Evolutionary conservation across 2,329 filamentous ascomycete genomes (phyloP).

Genomic region (Nothophaeocryptopus gaeumannii): DNA sequence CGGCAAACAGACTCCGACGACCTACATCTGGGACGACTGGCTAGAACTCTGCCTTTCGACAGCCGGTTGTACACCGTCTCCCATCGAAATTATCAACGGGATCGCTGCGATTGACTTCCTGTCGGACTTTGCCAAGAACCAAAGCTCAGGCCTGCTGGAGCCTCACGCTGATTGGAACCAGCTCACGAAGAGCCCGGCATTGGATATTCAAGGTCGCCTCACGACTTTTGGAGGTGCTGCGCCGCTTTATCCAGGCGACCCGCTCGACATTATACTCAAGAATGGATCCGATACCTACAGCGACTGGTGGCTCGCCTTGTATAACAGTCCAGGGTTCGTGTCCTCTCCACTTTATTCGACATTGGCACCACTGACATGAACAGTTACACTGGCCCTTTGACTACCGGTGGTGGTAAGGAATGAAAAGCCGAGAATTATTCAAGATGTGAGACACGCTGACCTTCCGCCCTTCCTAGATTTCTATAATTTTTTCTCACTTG

Average conservation of each 20-base stretch:
- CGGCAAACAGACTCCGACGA: conserved; percentile 20
- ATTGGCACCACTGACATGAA: too few species aligned
- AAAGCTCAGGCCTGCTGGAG: conserved; percentile 34
- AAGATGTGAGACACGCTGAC: too few species aligned
- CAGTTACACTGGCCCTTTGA: conserved; percentile 29
- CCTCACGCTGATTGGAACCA: conserved; percentile 38
- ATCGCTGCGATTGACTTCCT: neutral
- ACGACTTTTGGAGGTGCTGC: conserved; percentile 25
- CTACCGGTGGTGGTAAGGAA: conserved; percentile 37
- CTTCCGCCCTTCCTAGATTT: too few species aligned
- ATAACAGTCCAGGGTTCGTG: conserved; percentile 19
- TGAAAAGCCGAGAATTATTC: too few species aligned
- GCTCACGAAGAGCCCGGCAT: conserved; percentile 34
- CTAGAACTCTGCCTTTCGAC: too few species aligned
- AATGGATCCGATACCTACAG: conserved; percentile 25
- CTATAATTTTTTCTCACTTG: conserved; percentile 40
- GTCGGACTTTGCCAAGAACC: conserved; percentile 4
- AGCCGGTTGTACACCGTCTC: too few species aligned
- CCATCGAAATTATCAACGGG: neutral
- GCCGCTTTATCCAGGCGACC: conserved; percentile 30
- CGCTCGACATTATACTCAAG: conserved; percentile 27
- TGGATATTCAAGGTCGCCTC: conserved; percentile 32
- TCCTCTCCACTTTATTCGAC: too few species aligned
- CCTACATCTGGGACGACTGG: neutral
- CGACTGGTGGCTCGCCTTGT: conserved; percentile 25